phyloP scores from a whole-genome alignment of 164 flowering plant species.

The Taxillus chinensis region DNA sequence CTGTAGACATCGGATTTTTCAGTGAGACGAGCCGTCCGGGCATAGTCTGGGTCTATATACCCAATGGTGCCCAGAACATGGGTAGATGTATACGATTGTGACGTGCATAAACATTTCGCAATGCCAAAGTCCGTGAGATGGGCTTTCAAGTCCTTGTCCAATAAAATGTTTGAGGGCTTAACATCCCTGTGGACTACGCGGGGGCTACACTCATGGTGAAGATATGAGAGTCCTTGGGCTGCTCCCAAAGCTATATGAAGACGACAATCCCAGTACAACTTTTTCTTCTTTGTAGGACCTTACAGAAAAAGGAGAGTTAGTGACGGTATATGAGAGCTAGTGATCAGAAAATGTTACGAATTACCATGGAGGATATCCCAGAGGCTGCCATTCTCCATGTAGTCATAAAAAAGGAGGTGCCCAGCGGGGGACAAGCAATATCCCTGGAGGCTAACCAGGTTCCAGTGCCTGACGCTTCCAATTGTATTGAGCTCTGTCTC shows the following conservation, averaged over 20 bases:
- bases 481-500: slow-evolving; percentile 91
- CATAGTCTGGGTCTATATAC: slow-evolving; percentile 97
- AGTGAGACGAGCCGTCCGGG: slow-evolving; percentile 88
- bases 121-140: slow-evolving; percentile 98
- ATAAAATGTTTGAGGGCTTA: slow-evolving; percentile 83
- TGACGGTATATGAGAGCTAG: background rate
- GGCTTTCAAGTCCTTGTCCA: slow-evolving; percentile 84
- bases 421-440: slow-evolving; percentile 81
- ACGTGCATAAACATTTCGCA: slow-evolving; percentile 67
- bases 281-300: slow-evolving; percentile 74
- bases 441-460: slow-evolving; percentile 89
- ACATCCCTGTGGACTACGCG: slow-evolving; percentile 93
- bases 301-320: background rate
- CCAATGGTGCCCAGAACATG: slow-evolving; percentile 96
- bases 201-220: slow-evolving; percentile 96
- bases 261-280: slow-evolving; percentile 84
- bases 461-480: slow-evolving; percentile 94
- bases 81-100: slow-evolving; percentile 80
- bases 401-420: slow-evolving; percentile 88
- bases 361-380: slow-evolving; percentile 97
- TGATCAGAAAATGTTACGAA: background rate
- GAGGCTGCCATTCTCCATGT: slow-evolving; percentile 98
- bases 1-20: slow-evolving; percentile 98
- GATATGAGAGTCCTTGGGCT: slow-evolving; percentile 90
- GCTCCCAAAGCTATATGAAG: slow-evolving; percentile 79